A percentile compares a stretch with the other conserved stretches of the same genome.
These are phyloP conservation scores for Ogataea degrootiae DNA, from an alignment of 805 yeast species.

Conservation along the genomic window DNA sequence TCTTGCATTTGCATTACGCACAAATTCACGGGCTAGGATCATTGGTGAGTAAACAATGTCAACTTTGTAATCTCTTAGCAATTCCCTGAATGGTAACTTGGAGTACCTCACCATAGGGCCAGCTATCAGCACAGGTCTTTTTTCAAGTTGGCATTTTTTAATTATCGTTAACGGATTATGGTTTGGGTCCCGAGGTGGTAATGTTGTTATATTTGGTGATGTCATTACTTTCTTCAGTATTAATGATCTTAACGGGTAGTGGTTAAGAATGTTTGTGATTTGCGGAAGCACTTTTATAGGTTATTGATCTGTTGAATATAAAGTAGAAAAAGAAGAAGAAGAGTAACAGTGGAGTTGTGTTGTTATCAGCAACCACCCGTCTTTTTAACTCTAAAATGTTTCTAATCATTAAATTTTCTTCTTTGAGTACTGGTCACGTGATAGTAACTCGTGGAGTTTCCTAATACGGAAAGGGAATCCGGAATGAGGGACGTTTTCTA, in stretches of 20 bases:
- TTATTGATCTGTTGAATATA: too few relatives aligned
- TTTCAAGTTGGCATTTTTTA: conserved; percentile 39
- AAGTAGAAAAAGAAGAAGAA: too few relatives aligned
- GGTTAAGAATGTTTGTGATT: too few relatives aligned
- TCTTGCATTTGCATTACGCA: conserved; percentile 76
- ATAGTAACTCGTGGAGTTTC: conserved; percentile 9
- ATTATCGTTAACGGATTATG: conserved; percentile 53
- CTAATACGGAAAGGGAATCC: conserved; percentile 12
- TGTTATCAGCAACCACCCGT: too few relatives aligned
- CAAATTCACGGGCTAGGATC: conserved; percentile 95
- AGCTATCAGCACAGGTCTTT: conserved; percentile 58
- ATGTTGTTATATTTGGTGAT: conserved; percentile 12
- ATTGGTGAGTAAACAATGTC: conserved; percentile 93
- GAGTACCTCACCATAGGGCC: conserved; percentile 99
- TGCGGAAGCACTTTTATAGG: too few relatives aligned
- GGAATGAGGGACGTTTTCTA: neutral
- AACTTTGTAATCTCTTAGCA: conserved; percentile 64
- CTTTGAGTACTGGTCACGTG: neutral
- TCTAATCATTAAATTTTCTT: neutral
- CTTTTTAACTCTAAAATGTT: neutral
- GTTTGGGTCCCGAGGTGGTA: conserved; percentile 33
- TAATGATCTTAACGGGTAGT: neutral
- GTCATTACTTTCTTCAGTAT: neutral
- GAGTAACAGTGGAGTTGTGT: too few relatives aligned
- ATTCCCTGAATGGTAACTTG: conserved; percentile 83